Percentiles rank a stretch among this genome's conserved stretches.
These are phyloP conservation scores for Blastocystis sp. DNA, from an alignment of 352 stramenopile species.

Conservation along the genomic window DNA sequence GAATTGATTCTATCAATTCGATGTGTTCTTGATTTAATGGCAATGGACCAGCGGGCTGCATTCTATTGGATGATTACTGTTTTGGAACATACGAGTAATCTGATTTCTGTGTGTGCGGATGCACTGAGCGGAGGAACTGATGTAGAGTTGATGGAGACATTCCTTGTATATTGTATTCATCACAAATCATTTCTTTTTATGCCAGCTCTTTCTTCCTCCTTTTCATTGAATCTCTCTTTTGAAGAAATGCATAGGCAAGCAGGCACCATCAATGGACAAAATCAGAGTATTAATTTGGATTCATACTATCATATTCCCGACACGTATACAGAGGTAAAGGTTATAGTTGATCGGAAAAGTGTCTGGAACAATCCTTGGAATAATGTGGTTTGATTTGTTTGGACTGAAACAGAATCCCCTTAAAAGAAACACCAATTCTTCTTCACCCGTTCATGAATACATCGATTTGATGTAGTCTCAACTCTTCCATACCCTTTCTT, in stretches of 20 bases:
- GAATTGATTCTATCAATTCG: neutral
- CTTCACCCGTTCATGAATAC: slow-evolving; percentile 7
- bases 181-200: neutral
- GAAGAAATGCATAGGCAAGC: neutral
- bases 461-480: neutral
- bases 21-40: neutral
- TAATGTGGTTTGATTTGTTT: neutral
- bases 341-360: neutral
- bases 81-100: neutral
- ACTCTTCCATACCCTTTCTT: neutral
- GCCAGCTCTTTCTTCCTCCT: neutral
- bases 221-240: slow-evolving; percentile 11
- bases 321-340: neutral
- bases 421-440: slow-evolving; percentile 41
- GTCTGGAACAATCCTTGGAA: slow-evolving; percentile 54
- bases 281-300: neutral
- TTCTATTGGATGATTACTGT: neutral
- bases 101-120: neutral
- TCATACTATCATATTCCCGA: neutral
- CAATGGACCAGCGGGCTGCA: neutral
- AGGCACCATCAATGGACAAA: neutral
- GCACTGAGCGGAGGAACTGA: neutral
- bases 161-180: neutral
- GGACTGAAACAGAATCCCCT: neutral
- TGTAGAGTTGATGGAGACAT: neutral